A percentile compares a stretch with the other conserved stretches of the same genome.
These are phyloP conservation scores for Rhodotorula paludigena DNA, from an alignment of 768 basidiomycete genomes.

Conservation along the genomic window DNA sequence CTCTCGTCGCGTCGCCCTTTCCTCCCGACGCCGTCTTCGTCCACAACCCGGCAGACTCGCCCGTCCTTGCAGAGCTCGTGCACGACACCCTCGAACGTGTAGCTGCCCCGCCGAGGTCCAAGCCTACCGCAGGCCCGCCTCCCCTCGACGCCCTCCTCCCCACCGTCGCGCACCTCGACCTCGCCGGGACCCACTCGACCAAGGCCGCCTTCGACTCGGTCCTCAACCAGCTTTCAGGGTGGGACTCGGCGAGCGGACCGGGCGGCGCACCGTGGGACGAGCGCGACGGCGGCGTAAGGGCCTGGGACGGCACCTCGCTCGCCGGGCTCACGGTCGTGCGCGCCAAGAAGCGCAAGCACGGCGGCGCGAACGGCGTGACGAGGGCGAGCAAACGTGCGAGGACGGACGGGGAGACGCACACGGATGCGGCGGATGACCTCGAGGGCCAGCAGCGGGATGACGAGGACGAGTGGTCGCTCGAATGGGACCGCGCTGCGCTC, in stretches of 20 bases:
- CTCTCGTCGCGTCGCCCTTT: conserved; percentile 3
- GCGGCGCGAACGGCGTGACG: background rate
- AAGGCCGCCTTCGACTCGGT: conserved; percentile 23
- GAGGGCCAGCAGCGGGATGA: background rate
- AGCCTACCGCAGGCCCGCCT: background rate
- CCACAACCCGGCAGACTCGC: conserved; percentile 2
- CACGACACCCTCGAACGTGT: background rate
- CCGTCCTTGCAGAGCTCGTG: background rate
- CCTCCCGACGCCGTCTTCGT: conserved; percentile 5
- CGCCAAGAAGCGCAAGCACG: background rate
- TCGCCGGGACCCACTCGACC: conserved; percentile 17
- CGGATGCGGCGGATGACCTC: background rate
- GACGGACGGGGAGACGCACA: background rate
- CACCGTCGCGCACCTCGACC: conserved; percentile 25
- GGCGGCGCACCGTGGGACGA: background rate
- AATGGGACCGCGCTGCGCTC: conserved; percentile 11
- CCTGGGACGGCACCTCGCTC: conserved; percentile 14
- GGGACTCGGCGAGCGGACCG: background rate
- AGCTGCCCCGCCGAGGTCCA: background rate
- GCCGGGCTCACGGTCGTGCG: conserved; percentile 13
- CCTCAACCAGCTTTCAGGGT: conserved; percentile 12
- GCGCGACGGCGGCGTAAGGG: background rate
- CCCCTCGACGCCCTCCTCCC: conserved; percentile 23
- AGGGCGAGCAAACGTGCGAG: background rate
- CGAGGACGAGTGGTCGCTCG: conserved; percentile 15